These are phyloP conservation scores for Trichoderma aggressivum DNA, from an alignment of 2,329 filamentous ascomycete species.

Conservation along the genomic window DNA sequence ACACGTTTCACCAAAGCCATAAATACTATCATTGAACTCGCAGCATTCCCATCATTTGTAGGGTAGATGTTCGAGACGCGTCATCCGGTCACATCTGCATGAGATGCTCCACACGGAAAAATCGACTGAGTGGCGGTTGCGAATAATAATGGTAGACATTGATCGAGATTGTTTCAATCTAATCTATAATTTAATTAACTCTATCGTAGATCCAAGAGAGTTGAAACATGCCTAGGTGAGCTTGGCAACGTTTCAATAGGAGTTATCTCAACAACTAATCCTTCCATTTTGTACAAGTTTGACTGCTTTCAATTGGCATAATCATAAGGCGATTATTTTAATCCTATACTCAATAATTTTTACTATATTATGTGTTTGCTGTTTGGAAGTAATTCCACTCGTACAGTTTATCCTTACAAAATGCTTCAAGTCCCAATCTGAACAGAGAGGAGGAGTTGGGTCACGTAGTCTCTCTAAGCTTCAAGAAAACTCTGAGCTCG, in stretches of 20 bases:
- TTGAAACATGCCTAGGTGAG: neutral
- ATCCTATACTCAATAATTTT: neutral
- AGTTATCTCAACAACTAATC: neutral
- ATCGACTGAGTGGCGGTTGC: neutral
- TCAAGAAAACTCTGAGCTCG: too few species aligned
- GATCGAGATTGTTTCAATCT: neutral
- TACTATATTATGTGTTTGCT: neutral
- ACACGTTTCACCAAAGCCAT: neutral
- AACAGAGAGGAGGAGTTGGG: too few species aligned
- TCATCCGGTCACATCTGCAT: neutral
- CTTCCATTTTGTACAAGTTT: neutral
- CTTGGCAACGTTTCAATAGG: neutral
- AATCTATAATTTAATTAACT: neutral
- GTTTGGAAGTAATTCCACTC: neutral
- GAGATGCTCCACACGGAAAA: neutral
- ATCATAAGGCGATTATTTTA: neutral
- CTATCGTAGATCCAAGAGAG: neutral
- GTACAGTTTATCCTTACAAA: too few species aligned
- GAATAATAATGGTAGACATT: neutral
- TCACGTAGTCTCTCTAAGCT: too few species aligned
- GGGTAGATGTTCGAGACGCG: neutral
- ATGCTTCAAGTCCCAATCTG: too few species aligned
- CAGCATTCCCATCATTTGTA: neutral
- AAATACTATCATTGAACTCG: neutral
- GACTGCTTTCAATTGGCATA: neutral